A percentile compares a stretch with the other conserved stretches of the same genome.
Conservation (phyloP, 208 protist genomes). For the Crithidia sp. region DNA sequence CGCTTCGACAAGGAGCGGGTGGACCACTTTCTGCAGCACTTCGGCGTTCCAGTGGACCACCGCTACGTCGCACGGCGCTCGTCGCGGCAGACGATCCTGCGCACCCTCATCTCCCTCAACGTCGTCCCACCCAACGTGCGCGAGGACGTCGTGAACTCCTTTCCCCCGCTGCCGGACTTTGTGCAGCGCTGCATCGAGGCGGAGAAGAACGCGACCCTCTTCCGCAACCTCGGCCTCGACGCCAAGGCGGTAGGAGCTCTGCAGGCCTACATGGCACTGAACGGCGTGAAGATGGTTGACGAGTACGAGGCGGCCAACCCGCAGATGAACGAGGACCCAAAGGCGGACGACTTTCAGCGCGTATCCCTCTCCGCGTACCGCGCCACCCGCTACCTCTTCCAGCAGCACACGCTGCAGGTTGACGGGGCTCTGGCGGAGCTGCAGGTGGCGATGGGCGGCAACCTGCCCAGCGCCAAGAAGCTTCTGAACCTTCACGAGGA, state of each 20-base stretch:
- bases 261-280: constrained; percentile 63
- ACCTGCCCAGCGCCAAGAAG: constrained; percentile 75
- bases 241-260: constrained; percentile 44
- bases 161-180: constrained; percentile 82
- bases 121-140: constrained; percentile 67
- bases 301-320: constrained; percentile 58
- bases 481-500: constrained; percentile 85
- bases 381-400: constrained; percentile 84
- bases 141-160: constrained; percentile 64
- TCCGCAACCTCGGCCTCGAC: constrained; percentile 69
- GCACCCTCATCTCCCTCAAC: constrained; percentile 52
- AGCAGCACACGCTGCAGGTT: constrained; percentile 81
- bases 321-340: constrained; percentile 25
- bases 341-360: constrained; percentile 39
- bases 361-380: constrained; percentile 62
- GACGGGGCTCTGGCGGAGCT: constrained; percentile 76
- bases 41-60: constrained; percentile 80
- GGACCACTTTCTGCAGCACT: constrained; percentile 74
- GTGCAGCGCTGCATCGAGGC: constrained; percentile 78
- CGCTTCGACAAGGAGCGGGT: constrained; percentile 86
- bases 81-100: constrained; percentile 56
- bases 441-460: constrained; percentile 59
- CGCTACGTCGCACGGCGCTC: constrained; percentile 72
- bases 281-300: constrained; percentile 67
- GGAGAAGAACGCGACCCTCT: constrained; percentile 64